Conservation (phyloP, 768 basidiomycete genomes). For the Boletus reticulatus region DNA sequence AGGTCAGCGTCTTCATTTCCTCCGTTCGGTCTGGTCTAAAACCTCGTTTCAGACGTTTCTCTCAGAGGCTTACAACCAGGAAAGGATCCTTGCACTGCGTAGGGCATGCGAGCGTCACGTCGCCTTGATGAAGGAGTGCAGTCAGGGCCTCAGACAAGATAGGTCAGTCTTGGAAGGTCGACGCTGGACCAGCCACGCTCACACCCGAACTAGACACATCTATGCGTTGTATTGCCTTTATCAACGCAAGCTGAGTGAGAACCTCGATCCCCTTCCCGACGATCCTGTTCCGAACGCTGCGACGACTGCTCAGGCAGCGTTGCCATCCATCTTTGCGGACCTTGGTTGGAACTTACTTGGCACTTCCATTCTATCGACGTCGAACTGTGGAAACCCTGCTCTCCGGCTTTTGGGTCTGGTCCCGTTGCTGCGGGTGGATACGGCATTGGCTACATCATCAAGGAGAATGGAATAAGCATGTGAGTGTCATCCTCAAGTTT, state of each 20-base stretch:
- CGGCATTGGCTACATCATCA: conserved; percentile 98
- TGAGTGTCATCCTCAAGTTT: conserved; percentile 33
- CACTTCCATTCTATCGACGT: conserved; percentile 91
- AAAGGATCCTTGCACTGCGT: conserved; percentile 75
- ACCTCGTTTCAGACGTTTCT: conserved; percentile 64
- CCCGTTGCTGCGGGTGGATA: conserved; percentile 94
- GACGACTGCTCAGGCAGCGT: conserved; percentile 13
- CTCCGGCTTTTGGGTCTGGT: conserved; percentile 88
- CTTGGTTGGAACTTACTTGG: conserved; percentile 77
- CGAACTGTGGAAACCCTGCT: conserved; percentile 96
- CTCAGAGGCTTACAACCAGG: conserved; percentile 63
- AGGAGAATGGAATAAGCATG: conserved; percentile 89
- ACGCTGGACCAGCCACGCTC: neutral
- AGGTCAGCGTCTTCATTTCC: conserved; percentile 42
- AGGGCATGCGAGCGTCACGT: conserved; percentile 86
- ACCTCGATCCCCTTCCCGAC: conserved; percentile 34
- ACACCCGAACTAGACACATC: conserved; percentile 56
- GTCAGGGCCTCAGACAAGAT: conserved; percentile 90
- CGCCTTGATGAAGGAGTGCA: conserved; percentile 83
- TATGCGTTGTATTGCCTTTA: conserved; percentile 94
- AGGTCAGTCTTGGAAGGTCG: conserved; percentile 40
- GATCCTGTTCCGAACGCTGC: conserved; percentile 32
- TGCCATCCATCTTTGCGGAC: conserved; percentile 80
- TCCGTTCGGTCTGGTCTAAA: neutral
- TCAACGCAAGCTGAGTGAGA: conserved; percentile 68